Conservation (phyloP, 305 asterid species). For the Fraxinus latifolia region DNA sequence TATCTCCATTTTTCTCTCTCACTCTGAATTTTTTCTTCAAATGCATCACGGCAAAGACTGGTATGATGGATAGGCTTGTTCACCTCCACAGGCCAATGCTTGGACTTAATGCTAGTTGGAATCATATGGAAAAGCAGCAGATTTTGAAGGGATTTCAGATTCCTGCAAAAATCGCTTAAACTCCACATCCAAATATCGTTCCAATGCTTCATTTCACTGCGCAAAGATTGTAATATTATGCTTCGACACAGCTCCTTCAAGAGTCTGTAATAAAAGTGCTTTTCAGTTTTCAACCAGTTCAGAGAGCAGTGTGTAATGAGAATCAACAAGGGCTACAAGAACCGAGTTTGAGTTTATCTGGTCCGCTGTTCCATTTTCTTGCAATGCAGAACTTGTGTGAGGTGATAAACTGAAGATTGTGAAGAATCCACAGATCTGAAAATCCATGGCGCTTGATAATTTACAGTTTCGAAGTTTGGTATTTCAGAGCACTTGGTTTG, state of each 20-base stretch:
- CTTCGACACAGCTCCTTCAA: conserved; percentile 72
- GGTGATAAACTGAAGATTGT: conserved; percentile 26
- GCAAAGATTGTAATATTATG: conserved; percentile 85
- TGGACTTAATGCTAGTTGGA: conserved; percentile 60
- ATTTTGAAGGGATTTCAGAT: conserved; percentile 46
- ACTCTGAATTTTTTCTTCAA: conserved; percentile 38
- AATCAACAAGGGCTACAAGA: conserved; percentile 35
- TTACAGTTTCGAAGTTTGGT: conserved; percentile 20
- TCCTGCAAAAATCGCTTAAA: conserved; percentile 44
- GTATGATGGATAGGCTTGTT: conserved; percentile 21
- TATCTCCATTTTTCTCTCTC: conserved; percentile 40
- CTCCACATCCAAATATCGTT: conserved; percentile 58
- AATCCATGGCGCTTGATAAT: conserved; percentile 54
- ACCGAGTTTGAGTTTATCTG: conserved; percentile 73
- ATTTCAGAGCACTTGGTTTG: background rate
- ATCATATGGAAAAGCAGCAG: conserved; percentile 48
- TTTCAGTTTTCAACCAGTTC: conserved; percentile 61
- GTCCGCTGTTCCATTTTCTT: conserved; percentile 29
- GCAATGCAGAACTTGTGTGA: conserved; percentile 53
- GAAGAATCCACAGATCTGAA: conserved; percentile 52
- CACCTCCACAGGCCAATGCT: conserved; percentile 31
- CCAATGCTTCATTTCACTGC: conserved; percentile 72
- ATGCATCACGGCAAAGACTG: conserved; percentile 52
- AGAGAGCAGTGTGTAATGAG: conserved; percentile 76
- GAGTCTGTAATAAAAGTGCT: conserved; percentile 73